Percentiles rank a stretch among this genome's conserved stretches.
These are phyloP conservation scores for Rhypophila decipiens DNA, from an alignment of 495 filamentous ascomycete genomes.

Conservation along the genomic window DNA sequence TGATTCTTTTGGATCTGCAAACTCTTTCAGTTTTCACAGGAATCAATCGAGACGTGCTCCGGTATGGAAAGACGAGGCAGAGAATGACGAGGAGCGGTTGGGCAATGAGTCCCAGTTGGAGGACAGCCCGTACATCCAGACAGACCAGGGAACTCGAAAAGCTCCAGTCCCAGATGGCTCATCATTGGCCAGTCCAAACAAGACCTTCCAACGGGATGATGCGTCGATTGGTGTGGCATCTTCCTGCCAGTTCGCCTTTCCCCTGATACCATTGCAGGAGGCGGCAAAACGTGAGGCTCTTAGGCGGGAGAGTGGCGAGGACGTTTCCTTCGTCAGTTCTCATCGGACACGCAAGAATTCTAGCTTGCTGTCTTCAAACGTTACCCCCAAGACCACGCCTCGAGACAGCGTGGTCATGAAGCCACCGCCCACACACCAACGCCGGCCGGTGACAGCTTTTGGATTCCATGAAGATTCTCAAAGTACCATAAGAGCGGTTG, in stretches of 20 bases:
- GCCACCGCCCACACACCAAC: conserved; percentile 9
- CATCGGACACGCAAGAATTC: conserved; percentile 13
- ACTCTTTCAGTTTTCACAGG: neutral
- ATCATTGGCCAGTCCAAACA: neutral
- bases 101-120: neutral
- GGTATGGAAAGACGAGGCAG: neutral
- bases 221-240: conserved; percentile 1
- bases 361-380: conserved; percentile 13
- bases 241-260: conserved; percentile 17
- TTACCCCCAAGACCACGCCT: conserved; percentile 13
- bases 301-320: conserved; percentile 11
- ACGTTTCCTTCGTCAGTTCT: conserved; percentile 12
- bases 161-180: conserved; percentile 1
- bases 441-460: conserved; percentile 6
- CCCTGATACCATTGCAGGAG: conserved; percentile 19
- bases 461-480: neutral
- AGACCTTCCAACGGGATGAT: neutral
- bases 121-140: neutral
- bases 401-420: conserved; percentile 7
- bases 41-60: neutral
- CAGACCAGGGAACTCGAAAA: neutral
- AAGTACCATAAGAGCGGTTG: too few species aligned
- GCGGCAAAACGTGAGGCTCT: conserved; percentile 18
- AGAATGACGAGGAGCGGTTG: neutral
- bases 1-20: conserved; percentile 7